Evolutionary conservation across 2,329 filamentous ascomycete species (phyloP).

Genomic region (Trichophyton schoenleinii): DNA sequence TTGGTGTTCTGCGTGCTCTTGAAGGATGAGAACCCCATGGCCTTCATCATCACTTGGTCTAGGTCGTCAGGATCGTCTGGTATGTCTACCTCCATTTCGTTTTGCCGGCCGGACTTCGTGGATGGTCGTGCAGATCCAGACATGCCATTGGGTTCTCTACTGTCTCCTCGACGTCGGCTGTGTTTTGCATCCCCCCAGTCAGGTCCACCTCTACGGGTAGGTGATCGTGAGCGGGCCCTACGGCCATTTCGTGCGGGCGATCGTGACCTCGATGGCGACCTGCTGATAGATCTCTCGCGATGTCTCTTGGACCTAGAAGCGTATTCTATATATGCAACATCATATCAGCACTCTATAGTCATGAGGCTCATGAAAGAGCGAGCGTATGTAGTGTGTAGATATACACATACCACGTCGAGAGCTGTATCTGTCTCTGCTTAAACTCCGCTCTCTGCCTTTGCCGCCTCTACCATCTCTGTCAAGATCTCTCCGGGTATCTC

Average conservation of each 20-base stretch:
- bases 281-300: constrained; percentile 19
- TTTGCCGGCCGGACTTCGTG: constrained; percentile 21
- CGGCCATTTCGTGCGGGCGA: constrained; percentile 26
- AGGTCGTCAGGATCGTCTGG: constrained; percentile 41
- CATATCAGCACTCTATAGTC: background rate
- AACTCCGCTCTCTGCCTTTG: constrained; percentile 24
- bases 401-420: constrained; percentile 28
- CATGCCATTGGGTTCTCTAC: constrained; percentile 18
- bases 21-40: constrained; percentile 87
- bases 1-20: constrained; percentile 79
- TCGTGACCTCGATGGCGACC: constrained; percentile 20
- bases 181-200: constrained; percentile 25
- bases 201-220: constrained; percentile 23
- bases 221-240: constrained; percentile 25
- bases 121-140: constrained; percentile 14
- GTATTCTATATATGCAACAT: background rate
- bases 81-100: constrained; percentile 17
- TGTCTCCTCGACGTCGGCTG: constrained; percentile 15
- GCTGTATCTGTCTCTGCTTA: constrained; percentile 22
- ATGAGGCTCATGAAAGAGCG: background rate
- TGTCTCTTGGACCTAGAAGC: background rate
- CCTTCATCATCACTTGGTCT: constrained; percentile 65
- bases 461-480: constrained; percentile 31
- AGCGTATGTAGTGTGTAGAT: background rate
- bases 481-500: constrained; percentile 26